Percentiles rank a stretch among this genome's conserved stretches.
Evolutionary conservation across 495 filamentous ascomycete species (phyloP).

Genomic region (Annulohypoxylon nitens): DNA sequence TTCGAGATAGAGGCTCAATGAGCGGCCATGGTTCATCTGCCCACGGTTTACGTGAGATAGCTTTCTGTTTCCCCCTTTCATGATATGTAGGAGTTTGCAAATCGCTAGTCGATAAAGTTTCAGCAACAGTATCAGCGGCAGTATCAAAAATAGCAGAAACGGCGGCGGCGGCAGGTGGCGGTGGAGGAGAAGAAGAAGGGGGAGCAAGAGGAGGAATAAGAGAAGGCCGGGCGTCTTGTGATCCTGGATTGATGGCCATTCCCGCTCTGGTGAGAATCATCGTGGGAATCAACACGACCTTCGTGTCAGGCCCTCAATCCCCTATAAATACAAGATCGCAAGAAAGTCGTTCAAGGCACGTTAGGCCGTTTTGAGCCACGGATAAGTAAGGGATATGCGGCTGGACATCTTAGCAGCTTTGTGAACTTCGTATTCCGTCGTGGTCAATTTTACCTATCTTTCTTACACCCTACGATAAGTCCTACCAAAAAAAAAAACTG

Average conservation of each 20-base stretch:
- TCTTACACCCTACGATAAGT: background rate
- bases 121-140: too few species aligned
- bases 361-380: background rate
- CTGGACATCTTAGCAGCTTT: constrained; percentile 4
- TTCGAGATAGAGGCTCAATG: constrained; percentile 49
- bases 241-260: background rate
- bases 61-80: constrained; percentile 12
- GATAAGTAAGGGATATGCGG: background rate
- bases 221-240: background rate
- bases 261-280: constrained; percentile 11
- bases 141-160: too few species aligned
- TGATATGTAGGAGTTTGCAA: background rate
- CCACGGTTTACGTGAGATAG: constrained; percentile 44
- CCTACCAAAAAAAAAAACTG: background rate
- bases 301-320: background rate
- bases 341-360: background rate
- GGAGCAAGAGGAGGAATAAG: background rate
- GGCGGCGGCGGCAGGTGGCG: too few species aligned
- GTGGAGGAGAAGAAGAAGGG: background rate
- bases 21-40: constrained; percentile 53
- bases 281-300: background rate
- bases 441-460: background rate
- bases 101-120: background rate
- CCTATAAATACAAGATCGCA: background rate
- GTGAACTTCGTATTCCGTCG: background rate